These are phyloP conservation scores for Chaetothyriales sp. DNA, from an alignment of 2,329 filamentous ascomycete species.

Conservation along the genomic window DNA sequence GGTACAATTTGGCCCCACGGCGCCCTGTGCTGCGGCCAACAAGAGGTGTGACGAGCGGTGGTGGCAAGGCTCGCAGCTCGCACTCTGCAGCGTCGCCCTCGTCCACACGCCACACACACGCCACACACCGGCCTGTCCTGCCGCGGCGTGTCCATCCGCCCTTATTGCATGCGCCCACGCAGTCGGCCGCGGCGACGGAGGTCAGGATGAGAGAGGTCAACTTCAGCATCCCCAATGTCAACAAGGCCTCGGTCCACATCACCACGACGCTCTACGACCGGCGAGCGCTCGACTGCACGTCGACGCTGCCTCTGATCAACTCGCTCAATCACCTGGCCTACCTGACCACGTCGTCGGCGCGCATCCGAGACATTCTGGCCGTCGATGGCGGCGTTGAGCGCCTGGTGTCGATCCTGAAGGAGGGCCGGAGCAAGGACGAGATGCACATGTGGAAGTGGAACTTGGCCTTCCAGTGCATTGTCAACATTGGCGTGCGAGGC, in stretches of 20 bases:
- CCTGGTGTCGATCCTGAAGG: constrained; percentile 93
- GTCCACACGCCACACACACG: too few species aligned
- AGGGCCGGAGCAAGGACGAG: constrained; percentile 91
- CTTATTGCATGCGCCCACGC: neutral
- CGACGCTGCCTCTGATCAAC: constrained; percentile 93
- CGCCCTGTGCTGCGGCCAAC: neutral
- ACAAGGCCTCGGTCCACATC: constrained; percentile 97
- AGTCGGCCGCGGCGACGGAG: neutral
- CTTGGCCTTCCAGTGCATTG: constrained; percentile 93
- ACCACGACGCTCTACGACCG: constrained; percentile 97
- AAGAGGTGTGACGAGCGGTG: neutral
- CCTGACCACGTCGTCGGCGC: constrained; percentile 91
- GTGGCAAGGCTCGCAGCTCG: neutral
- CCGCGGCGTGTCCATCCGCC: neutral
- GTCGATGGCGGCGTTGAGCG: constrained; percentile 97
- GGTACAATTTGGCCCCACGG: neutral
- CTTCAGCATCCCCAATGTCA: constrained; percentile 98
- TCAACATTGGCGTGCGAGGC: constrained; percentile 94
- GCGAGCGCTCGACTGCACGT: constrained; percentile 93
- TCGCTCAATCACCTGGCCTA: constrained; percentile 98
- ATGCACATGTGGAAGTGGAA: constrained; percentile 99
- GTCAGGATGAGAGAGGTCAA: constrained; percentile 94
- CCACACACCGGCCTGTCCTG: neutral
- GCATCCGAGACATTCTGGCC: constrained; percentile 93
- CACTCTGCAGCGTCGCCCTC: too few species aligned